These are phyloP conservation scores for thale cress (Arabidopsis thaliana) DNA, from an alignment of 345 rosid genomes.

Conservation along the genomic window DNA sequence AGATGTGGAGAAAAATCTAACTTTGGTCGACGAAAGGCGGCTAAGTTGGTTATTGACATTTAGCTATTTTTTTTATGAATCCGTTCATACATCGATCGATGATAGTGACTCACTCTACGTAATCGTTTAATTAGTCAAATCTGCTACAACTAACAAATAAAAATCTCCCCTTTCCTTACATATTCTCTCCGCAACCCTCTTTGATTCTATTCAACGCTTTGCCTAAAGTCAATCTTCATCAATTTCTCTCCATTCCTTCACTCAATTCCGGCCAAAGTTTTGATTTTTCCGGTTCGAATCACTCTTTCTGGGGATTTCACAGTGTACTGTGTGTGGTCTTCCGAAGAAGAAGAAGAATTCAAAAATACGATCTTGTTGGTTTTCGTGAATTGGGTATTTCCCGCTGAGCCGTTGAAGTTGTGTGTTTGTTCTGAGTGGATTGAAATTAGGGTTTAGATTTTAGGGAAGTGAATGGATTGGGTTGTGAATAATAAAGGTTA, in stretches of 20 bases:
- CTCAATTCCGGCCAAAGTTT: constrained; percentile 33
- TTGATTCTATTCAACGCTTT: constrained; percentile 1
- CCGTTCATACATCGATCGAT: constrained; percentile 1
- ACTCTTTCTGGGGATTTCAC: constrained; percentile 3
- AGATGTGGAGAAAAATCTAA: constrained; percentile 9
- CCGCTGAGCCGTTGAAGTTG: constrained; percentile 4
- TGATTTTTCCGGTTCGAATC: constrained; percentile 17
- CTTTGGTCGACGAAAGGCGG: constrained; percentile 24
- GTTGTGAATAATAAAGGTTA: background rate
- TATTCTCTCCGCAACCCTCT: constrained; percentile 9
- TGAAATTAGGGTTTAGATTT: background rate
- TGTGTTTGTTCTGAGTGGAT: constrained; percentile 1
- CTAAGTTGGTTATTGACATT: constrained; percentile 27
- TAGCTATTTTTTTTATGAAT: background rate
- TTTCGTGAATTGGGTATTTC: background rate
- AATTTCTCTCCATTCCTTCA: background rate
- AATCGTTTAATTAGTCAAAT: constrained; percentile 42
- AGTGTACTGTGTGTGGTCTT: background rate
- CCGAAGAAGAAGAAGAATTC: constrained; percentile 8
- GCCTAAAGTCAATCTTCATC: constrained; percentile 5
- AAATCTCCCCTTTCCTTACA: constrained; percentile 19
- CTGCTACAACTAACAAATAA: constrained; percentile 10
- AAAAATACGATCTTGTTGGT: constrained; percentile 5
- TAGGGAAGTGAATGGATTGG: constrained; percentile 2
- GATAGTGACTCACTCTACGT: constrained; percentile 30